Conservation (phyloP, 441 rosid genomes). For the Macaranga tanarius region DNA sequence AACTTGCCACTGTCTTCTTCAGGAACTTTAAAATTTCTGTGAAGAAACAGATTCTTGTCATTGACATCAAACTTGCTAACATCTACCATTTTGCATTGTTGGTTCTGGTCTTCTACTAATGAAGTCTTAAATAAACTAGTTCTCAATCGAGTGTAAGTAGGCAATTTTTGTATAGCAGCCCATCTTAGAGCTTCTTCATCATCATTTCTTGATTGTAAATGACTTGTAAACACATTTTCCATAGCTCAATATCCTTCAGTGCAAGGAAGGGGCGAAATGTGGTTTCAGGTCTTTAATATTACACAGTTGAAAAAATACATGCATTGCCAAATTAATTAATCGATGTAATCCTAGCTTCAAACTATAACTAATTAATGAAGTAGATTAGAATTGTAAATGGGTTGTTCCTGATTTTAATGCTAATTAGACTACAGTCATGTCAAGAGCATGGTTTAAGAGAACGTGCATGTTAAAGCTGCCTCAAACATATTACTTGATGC, state of each 20-base stretch:
- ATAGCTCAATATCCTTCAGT: not conserved
- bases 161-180: slow-evolving; percentile 15
- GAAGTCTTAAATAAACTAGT: slow-evolving; percentile 12
- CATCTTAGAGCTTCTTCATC: slow-evolving; percentile 11
- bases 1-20: slow-evolving; percentile 17
- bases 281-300: too few species aligned
- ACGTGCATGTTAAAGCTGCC: not conserved
- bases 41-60: slow-evolving; percentile 4
- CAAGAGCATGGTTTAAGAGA: not conserved
- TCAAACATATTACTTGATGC: too few species aligned
- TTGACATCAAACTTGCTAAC: slow-evolving; percentile 8
- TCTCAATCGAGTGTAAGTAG: slow-evolving; percentile 10
- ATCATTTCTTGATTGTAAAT: not conserved
- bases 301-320: too few species aligned
- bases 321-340: too few species aligned
- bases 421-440: not conserved
- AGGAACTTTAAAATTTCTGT: slow-evolving; percentile 10
- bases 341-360: too few species aligned
- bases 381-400: too few species aligned
- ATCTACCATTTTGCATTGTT: not conserved
- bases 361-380: too few species aligned
- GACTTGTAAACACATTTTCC: not conserved
- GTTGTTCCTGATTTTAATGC: slow-evolving; percentile 6
- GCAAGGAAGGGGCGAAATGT: too few species aligned
- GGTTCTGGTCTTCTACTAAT: not conserved